Evolutionary conservation across 2,329 filamentous ascomycete species (phyloP).

Genomic region (Paraconiothyrium brasiliense): DNA sequence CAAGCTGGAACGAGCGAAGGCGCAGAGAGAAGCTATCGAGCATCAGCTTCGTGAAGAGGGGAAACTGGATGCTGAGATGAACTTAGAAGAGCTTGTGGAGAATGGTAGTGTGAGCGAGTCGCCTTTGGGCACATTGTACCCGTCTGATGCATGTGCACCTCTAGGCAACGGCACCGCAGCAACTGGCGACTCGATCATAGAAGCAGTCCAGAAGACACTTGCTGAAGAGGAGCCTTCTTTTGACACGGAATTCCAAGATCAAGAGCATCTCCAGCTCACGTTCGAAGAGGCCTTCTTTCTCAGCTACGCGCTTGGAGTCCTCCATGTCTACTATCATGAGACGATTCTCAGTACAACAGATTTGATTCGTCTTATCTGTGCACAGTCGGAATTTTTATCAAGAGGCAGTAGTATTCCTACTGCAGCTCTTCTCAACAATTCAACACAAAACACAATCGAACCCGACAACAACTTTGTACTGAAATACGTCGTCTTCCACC

Average conservation of each 20-base stretch:
- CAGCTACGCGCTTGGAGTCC: slow-evolving; percentile 77
- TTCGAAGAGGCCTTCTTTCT: slow-evolving; percentile 94
- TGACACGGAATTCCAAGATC: slow-evolving; percentile 40
- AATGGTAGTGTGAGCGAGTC: slow-evolving; percentile 31
- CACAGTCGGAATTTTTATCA: slow-evolving; percentile 71
- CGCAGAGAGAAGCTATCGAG: slow-evolving; percentile 85
- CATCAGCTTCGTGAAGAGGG: slow-evolving; percentile 69
- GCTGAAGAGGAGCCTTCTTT: slow-evolving; percentile 18
- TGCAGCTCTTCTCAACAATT: slow-evolving; percentile 1
- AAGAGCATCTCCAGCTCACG: slow-evolving; percentile 92
- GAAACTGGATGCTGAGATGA: slow-evolving; percentile 39
- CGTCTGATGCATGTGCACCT: slow-evolving; percentile 19
- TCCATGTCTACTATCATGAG: slow-evolving; percentile 64
- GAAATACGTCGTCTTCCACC: slow-evolving; percentile 90
- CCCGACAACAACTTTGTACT: slow-evolving; percentile 87
- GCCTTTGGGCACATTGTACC: slow-evolving; percentile 32
- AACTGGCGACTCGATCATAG: slow-evolving; percentile 21
- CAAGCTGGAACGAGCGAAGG: slow-evolving; percentile 91
- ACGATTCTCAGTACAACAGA: slow-evolving; percentile 62
- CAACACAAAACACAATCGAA: slow-evolving; percentile 55
- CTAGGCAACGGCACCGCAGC: slow-evolving; percentile 22
- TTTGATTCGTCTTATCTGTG: slow-evolving; percentile 67
- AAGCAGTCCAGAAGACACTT: slow-evolving; percentile 26
- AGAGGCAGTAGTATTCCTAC: slow-evolving; percentile 18
- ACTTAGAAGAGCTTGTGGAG: slow-evolving; percentile 42